Percentiles rank a stretch among this genome's conserved stretches.
phyloP scores from a whole-genome alignment of 768 basidiomycete species.

The Lactarius vividus region DNA sequence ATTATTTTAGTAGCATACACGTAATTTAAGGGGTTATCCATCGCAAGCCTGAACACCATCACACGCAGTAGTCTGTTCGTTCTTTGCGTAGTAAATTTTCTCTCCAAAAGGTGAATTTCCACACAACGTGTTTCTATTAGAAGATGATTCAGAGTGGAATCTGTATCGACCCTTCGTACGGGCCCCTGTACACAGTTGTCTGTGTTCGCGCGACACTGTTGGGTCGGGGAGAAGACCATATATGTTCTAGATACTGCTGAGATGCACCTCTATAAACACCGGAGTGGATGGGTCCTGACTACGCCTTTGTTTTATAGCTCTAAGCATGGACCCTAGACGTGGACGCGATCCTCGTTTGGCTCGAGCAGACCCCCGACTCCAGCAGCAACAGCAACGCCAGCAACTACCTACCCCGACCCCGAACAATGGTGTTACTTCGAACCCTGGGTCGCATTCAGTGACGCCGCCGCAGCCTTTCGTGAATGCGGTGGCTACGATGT shows the following conservation, averaged over 20 bases:
- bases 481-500: conserved; percentile 23
- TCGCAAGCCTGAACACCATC: neutral
- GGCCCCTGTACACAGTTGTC: conserved; percentile 16
- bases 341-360: conserved; percentile 79
- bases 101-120: conserved; percentile 19
- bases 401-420: conserved; percentile 3
- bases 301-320: conserved; percentile 19
- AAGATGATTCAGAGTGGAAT: conserved; percentile 95
- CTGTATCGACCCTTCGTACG: conserved; percentile 62
- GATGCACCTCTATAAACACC: conserved; percentile 28
- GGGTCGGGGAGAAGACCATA: conserved; percentile 74
- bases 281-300: conserved; percentile 23
- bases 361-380: conserved; percentile 61
- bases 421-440: conserved; percentile 16
- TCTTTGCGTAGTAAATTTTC: neutral
- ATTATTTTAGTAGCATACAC: too few relatives aligned
- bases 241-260: conserved; percentile 97
- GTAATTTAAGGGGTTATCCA: neutral
- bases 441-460: conserved; percentile 22
- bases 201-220: conserved; percentile 30
- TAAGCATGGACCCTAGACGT: conserved; percentile 71
- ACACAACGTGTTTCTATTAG: conserved; percentile 4
- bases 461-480: conserved; percentile 30
- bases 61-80: neutral
- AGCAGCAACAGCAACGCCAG: conserved; percentile 29